Base-by-base conservation (phyloP, 305 asterid species). In the Fraxinus greggii region DNA sequence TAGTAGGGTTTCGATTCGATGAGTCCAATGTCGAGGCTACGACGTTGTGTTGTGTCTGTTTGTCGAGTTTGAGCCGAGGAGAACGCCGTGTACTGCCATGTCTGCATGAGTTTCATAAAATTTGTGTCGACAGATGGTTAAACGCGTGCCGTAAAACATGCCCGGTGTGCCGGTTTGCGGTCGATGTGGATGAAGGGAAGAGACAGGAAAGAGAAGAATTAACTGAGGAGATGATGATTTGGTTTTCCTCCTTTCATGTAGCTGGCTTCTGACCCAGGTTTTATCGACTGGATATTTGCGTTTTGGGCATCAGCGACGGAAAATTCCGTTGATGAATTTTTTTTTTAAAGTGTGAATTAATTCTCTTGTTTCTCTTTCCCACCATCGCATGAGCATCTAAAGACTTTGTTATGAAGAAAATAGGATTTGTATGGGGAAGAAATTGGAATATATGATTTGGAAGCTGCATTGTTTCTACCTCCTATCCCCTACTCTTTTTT, bases 221-320 rank as follows among this genome's bases (percentile, higher is more conserved):
- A 36, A 90, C 93, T 9, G 93, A 92, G 35, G 97, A 93, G 77
- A 90, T 93, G 95, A 84, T 89, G 56, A 89, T 89, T 10, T 94
- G 97, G 97, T 91, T 94, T 88, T 94, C 97, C 54, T 94, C 97
- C 23, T 94, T 94, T 83, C 98, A 94, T 84, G 92, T 86, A 29
- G 92, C 97, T 84, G 97, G 96, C 10, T 92, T 91, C 81, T 92
- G 89, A 92, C 8, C 19, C n/a, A 26, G 73, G 36, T 63, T 63
- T 63, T 63, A 3, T 10, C 33, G 33, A 72, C 45, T 5, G 15
- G 24, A 51, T 17, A 5, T 72, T 29, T 72, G 24, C 45, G 32
- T 10, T 24, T 63, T 63, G 72, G 5, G 33, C n/a, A 10, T 3
- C 33, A 2, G 32, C n/a, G 36, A 67, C 74, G 35, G 35, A 61